Evolutionary conservation across 805 yeast genomes (phyloP).

Genomic region (Candida vaughaniae): DNA sequence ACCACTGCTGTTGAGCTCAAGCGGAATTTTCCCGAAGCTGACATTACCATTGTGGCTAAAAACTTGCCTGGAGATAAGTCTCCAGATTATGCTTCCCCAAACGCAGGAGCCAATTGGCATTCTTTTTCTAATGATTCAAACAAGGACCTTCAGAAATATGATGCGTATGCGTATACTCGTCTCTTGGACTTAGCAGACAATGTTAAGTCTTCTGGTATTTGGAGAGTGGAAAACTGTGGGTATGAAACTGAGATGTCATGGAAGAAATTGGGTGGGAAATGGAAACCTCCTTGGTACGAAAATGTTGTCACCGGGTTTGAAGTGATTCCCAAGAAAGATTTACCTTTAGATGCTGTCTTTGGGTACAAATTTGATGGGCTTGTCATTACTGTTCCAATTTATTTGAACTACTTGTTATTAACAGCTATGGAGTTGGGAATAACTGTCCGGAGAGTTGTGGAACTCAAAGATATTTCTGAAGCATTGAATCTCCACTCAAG

Average conservation of each 20-base stretch:
- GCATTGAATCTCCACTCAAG: slow-evolving; percentile 43
- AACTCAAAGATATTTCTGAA: slow-evolving; percentile 45
- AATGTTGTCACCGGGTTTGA: slow-evolving; percentile 41
- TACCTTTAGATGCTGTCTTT: slow-evolving; percentile 38
- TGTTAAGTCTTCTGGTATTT: slow-evolving; percentile 53
- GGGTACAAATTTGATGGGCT: slow-evolving; percentile 55
- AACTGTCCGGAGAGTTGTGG: slow-evolving; percentile 37
- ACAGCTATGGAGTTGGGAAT: slow-evolving; percentile 50
- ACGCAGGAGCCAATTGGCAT: slow-evolving; percentile 73
- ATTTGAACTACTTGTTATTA: slow-evolving; percentile 51
- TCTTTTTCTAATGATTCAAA: slow-evolving; percentile 52
- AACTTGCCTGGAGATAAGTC: slow-evolving; percentile 55
- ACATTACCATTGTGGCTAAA: slow-evolving; percentile 31
- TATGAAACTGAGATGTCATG: slow-evolving; percentile 1
- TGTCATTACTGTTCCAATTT: slow-evolving; percentile 58
- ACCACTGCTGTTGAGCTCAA: slow-evolving; percentile 35
- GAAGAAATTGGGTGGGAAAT: not conserved
- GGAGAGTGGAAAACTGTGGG: slow-evolving; percentile 13
- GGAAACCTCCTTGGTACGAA: slow-evolving; percentile 46
- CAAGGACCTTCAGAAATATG: slow-evolving; percentile 38
- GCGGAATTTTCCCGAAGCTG: slow-evolving; percentile 16
- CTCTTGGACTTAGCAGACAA: slow-evolving; percentile 45
- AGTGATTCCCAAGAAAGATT: slow-evolving; percentile 30
- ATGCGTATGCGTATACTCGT: slow-evolving; percentile 47
- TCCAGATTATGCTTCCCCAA: slow-evolving; percentile 60